These are phyloP conservation scores for Pleochaeta shiraiana DNA, from an alignment of 2,329 filamentous ascomycete species.

Conservation along the genomic window DNA sequence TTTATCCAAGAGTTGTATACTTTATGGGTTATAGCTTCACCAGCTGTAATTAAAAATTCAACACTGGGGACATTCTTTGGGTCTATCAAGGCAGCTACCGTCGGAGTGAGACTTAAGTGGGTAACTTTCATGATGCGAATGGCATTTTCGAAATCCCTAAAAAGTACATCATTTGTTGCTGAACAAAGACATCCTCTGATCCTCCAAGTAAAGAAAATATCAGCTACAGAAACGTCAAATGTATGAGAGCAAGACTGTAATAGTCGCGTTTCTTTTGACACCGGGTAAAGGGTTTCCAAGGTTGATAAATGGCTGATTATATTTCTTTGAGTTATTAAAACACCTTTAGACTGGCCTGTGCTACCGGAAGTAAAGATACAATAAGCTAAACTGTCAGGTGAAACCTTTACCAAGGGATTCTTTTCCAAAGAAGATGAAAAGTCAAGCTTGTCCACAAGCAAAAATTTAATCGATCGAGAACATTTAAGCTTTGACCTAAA, in stretches of 20 bases:
- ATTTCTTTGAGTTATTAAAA: constrained; percentile 55
- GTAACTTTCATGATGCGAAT: constrained; percentile 45
- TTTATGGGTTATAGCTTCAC: constrained; percentile 54
- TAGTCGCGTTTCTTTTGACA: constrained; percentile 27
- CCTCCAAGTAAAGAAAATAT: constrained; percentile 72
- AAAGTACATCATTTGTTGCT: constrained; percentile 50
- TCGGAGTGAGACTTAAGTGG: constrained; percentile 70
- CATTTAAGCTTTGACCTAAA: constrained; percentile 12
- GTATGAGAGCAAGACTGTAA: constrained; percentile 68
- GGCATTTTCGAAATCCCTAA: constrained; percentile 45
- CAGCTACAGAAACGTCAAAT: constrained; percentile 77
- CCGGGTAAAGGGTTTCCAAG: constrained; percentile 44
- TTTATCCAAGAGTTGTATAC: constrained; percentile 49
- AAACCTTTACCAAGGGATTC: constrained; percentile 9
- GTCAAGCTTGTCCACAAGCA: constrained; percentile 17
- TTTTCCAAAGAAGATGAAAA: constrained; percentile 7
- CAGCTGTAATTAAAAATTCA: constrained; percentile 57
- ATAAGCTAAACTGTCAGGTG: constrained; percentile 33
- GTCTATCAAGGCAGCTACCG: constrained; percentile 54
- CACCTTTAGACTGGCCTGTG: constrained; percentile 56
- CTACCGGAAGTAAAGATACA: constrained; percentile 70
- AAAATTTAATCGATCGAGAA: constrained; percentile 8
- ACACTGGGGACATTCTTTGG: constrained; percentile 48
- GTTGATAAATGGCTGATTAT: constrained; percentile 53
- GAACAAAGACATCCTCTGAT: constrained; percentile 60